Base-by-base conservation (phyloP, 495 filamentous ascomycete species). In the Talaromyces borbonicus region DNA sequence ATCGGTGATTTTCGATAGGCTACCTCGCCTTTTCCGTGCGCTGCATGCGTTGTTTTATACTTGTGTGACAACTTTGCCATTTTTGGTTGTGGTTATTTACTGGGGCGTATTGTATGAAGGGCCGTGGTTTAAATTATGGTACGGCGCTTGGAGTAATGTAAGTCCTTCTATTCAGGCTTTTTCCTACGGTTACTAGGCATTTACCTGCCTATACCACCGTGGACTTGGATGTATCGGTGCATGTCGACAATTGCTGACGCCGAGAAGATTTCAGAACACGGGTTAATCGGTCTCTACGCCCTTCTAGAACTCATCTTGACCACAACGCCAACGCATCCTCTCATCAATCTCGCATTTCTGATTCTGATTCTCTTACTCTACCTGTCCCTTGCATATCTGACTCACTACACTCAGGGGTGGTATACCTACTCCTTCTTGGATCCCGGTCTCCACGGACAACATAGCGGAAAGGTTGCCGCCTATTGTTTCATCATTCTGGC, bases 371-470 rank as follows among this genome's bases (percentile, higher is more conserved):
- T 90, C 23, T 75, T 77, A 0, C 58, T 81, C 3, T 94, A 94
- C 55, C 73, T 87, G 4, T 74, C 66, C 16, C 65, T 94, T 8
- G 85, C 84, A 0, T 90, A 89, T 57, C 50, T 94, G 24, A 89
- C 82, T 9, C 56, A 74, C 44, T 74, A 77, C 0, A 80, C 78
- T 0, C 63, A 85, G 55, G 76, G 75, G 1, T 89, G 83, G 53
- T 94, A 86, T 56, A 70, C 82, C 0, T 93, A 93, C 59, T 50
- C 51, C 37, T 93, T 93, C 67, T 67, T 92, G 0, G 69, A 93
- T 58, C 72, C 75, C 0, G 52, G 62, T 43, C 59, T 63, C 56
- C 46, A 67, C 52, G 54, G 62, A 27, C 62, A 73, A 60, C 53
- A 69, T 55, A 59, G 67, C 55, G 56, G 63, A 25, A 35, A 49